A percentile compares a stretch with the other conserved stretches of the same genome.
phyloP scores from a whole-genome alignment of 495 filamentous ascomycete species.

The Podospora didyma region DNA sequence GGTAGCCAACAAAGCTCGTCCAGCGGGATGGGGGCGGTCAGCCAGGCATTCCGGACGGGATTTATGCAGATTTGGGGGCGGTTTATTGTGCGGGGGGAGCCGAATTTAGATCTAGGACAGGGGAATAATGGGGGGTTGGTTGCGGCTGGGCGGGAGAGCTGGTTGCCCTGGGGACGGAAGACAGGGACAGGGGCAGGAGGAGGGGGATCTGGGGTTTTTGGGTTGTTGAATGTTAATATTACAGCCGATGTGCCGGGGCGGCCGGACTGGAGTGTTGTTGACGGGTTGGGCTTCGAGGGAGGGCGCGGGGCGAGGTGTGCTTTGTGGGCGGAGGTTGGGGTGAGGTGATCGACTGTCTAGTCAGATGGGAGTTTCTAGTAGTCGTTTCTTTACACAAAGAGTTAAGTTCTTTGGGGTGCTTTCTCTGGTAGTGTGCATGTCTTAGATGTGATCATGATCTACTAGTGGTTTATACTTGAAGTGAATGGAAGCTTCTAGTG shows the following conservation, averaged over 20 bases:
- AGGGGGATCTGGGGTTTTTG: too few relatives aligned
- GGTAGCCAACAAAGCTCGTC: slow-evolving; percentile 10
- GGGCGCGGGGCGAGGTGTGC: slow-evolving; percentile 52
- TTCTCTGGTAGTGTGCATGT: too few relatives aligned
- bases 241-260: slow-evolving; percentile 40
- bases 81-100: slow-evolving; percentile 51
- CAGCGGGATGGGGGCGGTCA: slow-evolving; percentile 8
- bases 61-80: slow-evolving; percentile 42
- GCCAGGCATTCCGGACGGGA: slow-evolving; percentile 21
- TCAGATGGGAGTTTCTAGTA: too few relatives aligned
- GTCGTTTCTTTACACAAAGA: too few relatives aligned
- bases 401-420: too few relatives aligned
- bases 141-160: slow-evolving; percentile 9
- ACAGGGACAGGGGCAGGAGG: too few relatives aligned
- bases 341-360: too few relatives aligned
- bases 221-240: slow-evolving; percentile 52
- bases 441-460: too few relatives aligned
- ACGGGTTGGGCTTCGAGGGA: slow-evolving; percentile 54
- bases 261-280: slow-evolving; percentile 44
- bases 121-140: slow-evolving; percentile 20
- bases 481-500: too few relatives aligned
- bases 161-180: slow-evolving; percentile 27
- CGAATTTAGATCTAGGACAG: slow-evolving; percentile 35
- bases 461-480: too few relatives aligned
- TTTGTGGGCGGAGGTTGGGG: slow-evolving; percentile 43